Percentiles rank a stretch among this genome's conserved stretches.
phyloP scores from a whole-genome alignment of 192 early-diverging fungal species.

The Coemansia sp. region DNA sequence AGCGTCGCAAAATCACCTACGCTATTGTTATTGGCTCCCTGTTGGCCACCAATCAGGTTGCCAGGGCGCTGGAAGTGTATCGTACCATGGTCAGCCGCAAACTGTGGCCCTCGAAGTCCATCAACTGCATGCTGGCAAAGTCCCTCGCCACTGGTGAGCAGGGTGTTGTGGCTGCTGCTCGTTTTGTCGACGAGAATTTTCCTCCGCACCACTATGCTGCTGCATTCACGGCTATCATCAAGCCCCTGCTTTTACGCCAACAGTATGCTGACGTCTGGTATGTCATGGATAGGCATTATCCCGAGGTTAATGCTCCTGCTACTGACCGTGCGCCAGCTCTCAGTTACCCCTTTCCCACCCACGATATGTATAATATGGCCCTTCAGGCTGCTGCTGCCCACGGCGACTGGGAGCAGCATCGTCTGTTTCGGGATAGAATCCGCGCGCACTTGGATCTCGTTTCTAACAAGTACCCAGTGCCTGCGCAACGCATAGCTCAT shows the following conservation, averaged over 20 bases:
- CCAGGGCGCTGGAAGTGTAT: slow-evolving; percentile 35
- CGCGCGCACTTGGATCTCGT: slow-evolving; percentile 22
- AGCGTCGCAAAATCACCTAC: slow-evolving; percentile 14
- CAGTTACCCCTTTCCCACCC: slow-evolving; percentile 25
- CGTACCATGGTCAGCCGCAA: slow-evolving; percentile 17
- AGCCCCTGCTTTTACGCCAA: slow-evolving; percentile 11
- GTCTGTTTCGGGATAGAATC: slow-evolving; percentile 30
- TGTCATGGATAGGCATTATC: slow-evolving; percentile 29
- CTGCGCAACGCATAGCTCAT: slow-evolving; percentile 21
- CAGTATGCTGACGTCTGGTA: slow-evolving; percentile 23
- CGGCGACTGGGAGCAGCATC: slow-evolving; percentile 25
- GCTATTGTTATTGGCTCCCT: slow-evolving; percentile 27
- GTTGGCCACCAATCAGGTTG: slow-evolving; percentile 10
- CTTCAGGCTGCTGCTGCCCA: slow-evolving; percentile 14
- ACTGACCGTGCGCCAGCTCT: neutral
- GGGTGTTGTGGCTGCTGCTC: neutral
- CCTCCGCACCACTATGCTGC: slow-evolving; percentile 35
- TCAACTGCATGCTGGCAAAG: slow-evolving; percentile 45
- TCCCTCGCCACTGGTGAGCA: slow-evolving; percentile 8
- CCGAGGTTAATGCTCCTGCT: slow-evolving; percentile 4
- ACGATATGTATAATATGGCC: slow-evolving; percentile 32
- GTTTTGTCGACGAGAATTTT: slow-evolving; percentile 23
- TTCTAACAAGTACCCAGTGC: neutral
- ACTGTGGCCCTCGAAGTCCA: slow-evolving; percentile 31
- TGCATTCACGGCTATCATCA: slow-evolving; percentile 23